These are phyloP conservation scores for Streptanthus diversifolius DNA, from an alignment of 345 rosid species.

Conservation along the genomic window DNA sequence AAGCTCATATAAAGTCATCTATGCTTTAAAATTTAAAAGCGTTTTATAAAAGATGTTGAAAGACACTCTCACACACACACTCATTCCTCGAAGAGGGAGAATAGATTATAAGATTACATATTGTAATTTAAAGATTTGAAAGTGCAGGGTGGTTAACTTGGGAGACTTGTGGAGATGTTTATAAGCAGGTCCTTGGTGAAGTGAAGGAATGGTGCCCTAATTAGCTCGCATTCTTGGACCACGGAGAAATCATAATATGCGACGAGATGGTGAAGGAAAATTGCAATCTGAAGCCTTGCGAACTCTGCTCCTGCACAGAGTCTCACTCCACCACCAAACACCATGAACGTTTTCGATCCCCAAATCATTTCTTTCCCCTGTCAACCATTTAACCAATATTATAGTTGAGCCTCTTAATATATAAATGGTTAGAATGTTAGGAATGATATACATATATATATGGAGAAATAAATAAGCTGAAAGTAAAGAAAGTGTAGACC, in stretches of 20 bases:
- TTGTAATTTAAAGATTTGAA: no score
- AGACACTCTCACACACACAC: no score
- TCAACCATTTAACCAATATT: neutral
- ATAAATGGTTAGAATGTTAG: neutral
- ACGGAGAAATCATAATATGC: conserved; percentile 33
- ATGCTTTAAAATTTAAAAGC: no score
- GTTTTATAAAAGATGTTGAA: no score
- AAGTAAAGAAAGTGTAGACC: no score
- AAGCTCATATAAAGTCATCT: no score
- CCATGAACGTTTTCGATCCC: conserved; percentile 40
- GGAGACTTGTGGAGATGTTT: neutral
- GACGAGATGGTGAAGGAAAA: conserved; percentile 37
- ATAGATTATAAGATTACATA: no score
- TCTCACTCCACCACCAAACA: conserved; percentile 47
- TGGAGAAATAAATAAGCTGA: neutral
- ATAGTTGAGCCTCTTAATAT: neutral
- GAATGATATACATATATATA: neutral
- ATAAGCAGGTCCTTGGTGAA: conserved; percentile 21
- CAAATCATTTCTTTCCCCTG: conserved; percentile 33
- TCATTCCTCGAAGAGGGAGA: no score
- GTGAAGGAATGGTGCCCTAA: conserved; percentile 9
- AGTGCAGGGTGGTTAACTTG: neutral
- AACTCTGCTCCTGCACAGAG: conserved; percentile 47
- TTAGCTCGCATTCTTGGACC: conserved; percentile 23
- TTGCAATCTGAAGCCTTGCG: conserved; percentile 37